These are phyloP conservation scores for Aegilops longissima DNA, from an alignment of 176 grass and related monocot species.

Conservation along the genomic window DNA sequence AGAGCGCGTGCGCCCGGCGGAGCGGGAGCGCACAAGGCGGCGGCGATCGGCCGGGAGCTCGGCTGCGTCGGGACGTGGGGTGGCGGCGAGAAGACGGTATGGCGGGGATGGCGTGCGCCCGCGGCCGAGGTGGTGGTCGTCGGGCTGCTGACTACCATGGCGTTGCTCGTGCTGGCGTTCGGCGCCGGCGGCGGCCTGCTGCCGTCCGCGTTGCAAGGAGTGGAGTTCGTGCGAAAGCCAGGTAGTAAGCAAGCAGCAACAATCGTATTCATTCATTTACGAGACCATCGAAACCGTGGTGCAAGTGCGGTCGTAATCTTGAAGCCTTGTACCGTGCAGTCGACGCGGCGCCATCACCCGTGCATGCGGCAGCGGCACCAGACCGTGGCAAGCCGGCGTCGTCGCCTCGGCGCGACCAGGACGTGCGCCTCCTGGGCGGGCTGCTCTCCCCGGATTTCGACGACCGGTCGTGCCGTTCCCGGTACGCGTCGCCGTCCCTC, in stretches of 20 bases:
- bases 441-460: slow-evolving; percentile 58
- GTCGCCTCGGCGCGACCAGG: slow-evolving; percentile 16
- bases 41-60: not conserved
- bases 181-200: slow-evolving; percentile 1
- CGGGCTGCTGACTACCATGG: not conserved
- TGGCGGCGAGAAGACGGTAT: not conserved
- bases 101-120: not conserved
- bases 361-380: not conserved
- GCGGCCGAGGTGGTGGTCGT: not conserved
- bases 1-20: not conserved
- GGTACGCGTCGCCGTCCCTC: slow-evolving; percentile 32
- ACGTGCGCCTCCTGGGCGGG: slow-evolving; percentile 55
- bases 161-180: not conserved
- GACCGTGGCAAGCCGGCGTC: not conserved
- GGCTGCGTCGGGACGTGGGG: not conserved
- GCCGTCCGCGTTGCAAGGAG: not conserved
- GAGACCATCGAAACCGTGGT: not conserved
- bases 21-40: not conserved
- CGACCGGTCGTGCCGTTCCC: slow-evolving; percentile 39
- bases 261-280: not conserved
- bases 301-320: not conserved
- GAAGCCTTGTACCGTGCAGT: slow-evolving; percentile 4
- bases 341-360: not conserved
- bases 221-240: not conserved
- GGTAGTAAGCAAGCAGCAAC: not conserved